Evolutionary conservation across 2,329 filamentous ascomycete genomes (phyloP), one percentile per base, ranked within the genome.

Genomic region (Diaporthe aspalathi): DNA sequence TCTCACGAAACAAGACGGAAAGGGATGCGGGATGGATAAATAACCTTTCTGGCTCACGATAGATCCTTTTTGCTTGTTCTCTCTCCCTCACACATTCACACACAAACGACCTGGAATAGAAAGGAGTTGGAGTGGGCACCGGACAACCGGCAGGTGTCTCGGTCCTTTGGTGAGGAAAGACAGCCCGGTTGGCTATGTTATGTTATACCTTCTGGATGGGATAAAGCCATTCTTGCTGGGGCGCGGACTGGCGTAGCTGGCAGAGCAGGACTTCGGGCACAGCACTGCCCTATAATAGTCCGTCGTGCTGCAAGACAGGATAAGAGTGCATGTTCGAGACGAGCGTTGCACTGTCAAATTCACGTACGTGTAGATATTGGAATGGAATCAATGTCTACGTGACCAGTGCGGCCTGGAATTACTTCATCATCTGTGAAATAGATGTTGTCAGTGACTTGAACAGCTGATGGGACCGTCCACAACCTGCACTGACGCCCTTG

Each of bases 1-100:
- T 62, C 20, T 67, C 56, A 69, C 47, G 66, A 69, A 63, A 60
- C 60, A 67, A 52, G 40, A 73, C 35, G 66, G 65, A 47, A 60
- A 35, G 32, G 57, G 45, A 68, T 60, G 43, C 49, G 66, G 43
- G 65, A 62, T 54, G 40, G 72, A 67, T 68, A 71, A 45, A 63
- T 52, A 62, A 62, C 38, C 60, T 45, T 47, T 65, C 56, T 62
- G 65, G 47, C 57, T 71, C 56, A 53, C 38, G 62, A 65, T 67
- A 50, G 67, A 47, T 22, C 52, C 38, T 60, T n/a, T 40, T 27
- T 40, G n/a, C 43, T 24, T 47, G 35, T 53, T 54, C 12, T 38
- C 29, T 22, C 53, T 38, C 47, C 45, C 35, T 8, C 35, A 38
- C 9, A 38, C 35, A 38, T 2, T 9, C 12, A 29, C 29, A 38